A percentile compares a stretch with the other conserved stretches of the same genome.
These are phyloP conservation scores for Paspalum notatum DNA, from an alignment of 176 grass and related monocot genomes.

Conservation along the genomic window DNA sequence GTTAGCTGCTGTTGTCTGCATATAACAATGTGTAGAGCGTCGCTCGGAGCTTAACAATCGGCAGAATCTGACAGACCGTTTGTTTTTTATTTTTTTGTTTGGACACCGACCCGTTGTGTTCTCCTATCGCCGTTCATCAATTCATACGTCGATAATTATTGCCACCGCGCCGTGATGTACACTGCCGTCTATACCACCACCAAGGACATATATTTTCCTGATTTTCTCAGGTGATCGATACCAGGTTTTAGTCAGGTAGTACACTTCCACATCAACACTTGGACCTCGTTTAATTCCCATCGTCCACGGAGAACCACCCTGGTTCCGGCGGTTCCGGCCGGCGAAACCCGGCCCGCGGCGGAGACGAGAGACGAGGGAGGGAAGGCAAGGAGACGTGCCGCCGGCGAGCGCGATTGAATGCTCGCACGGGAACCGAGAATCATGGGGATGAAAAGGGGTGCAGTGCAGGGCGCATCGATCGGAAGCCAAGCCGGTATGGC, in stretches of 20 bases:
- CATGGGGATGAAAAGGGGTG: conserved; percentile 7
- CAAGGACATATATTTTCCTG: too few species aligned
- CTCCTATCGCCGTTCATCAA: not conserved
- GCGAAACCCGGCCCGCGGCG: not conserved
- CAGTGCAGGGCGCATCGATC: too few species aligned
- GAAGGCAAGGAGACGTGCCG: not conserved
- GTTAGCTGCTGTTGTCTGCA: too few species aligned
- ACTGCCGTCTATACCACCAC: not conserved
- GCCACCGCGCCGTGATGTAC: too few species aligned
- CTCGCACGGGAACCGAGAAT: conserved; percentile 17
- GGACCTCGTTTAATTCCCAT: not conserved
- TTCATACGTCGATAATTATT: too few species aligned
- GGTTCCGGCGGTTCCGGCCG: not conserved
- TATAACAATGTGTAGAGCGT: too few species aligned
- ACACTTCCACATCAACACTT: not conserved
- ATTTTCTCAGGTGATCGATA: not conserved
- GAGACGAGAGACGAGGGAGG: not conserved
- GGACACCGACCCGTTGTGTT: too few species aligned
- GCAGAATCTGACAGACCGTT: not conserved
- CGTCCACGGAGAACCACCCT: not conserved
- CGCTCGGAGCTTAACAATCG: not conserved
- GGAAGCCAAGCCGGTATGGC: too few species aligned
- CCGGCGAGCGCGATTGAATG: not conserved
- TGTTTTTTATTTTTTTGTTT: not conserved
- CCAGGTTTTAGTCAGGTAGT: not conserved